Conservation (phyloP, 306 rosid genomes). For the Corylus avellana region DNA sequence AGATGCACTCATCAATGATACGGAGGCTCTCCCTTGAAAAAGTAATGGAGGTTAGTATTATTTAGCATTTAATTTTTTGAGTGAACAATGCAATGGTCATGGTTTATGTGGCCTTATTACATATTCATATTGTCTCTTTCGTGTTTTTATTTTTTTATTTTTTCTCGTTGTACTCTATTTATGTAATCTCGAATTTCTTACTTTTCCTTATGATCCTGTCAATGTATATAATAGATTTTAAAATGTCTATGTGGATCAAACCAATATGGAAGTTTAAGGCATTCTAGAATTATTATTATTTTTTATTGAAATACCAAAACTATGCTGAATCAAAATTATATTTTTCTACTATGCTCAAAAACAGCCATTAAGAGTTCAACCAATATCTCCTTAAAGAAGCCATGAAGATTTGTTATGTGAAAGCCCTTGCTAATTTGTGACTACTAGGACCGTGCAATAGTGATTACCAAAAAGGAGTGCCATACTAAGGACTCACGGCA, state of each 20-base stretch:
- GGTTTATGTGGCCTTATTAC: background rate
- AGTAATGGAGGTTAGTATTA: slow-evolving; percentile 75
- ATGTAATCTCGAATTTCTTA: background rate
- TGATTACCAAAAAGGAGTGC: background rate
- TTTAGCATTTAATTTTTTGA: background rate
- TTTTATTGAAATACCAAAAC: background rate
- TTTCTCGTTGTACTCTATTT: background rate
- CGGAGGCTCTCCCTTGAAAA: slow-evolving; percentile 81
- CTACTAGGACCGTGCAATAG: background rate
- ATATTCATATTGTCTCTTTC: background rate
- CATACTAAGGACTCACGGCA: background rate
- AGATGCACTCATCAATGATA: slow-evolving; percentile 85
- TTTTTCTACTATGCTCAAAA: background rate
- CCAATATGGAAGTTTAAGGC: background rate
- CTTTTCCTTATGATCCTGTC: background rate
- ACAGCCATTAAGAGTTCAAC: background rate
- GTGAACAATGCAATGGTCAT: background rate
- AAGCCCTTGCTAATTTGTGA: slow-evolving; percentile 1
- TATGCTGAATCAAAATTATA: background rate
- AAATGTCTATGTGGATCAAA: background rate
- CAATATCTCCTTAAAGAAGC: background rate
- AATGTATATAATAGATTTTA: background rate
- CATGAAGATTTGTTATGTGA: background rate
- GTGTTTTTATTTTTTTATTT: background rate
- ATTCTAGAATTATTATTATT: background rate